Conservation (phyloP, 371 early-diverging fungal genomes). For the Catenaria anguillulae region DNA sequence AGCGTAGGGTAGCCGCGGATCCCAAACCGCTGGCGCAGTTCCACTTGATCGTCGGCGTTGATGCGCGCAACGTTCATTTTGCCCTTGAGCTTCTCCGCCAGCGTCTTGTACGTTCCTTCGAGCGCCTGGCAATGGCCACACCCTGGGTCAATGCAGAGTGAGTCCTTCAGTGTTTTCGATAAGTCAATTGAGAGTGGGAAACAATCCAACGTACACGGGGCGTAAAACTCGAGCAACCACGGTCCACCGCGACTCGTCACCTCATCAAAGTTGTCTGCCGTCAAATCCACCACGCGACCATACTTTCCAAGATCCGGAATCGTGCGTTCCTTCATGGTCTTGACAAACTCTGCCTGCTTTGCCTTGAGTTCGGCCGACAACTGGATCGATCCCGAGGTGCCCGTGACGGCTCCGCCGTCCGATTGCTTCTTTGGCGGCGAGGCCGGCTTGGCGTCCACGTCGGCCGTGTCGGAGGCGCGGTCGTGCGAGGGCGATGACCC, state of each 20-base stretch:
- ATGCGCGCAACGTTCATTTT: slow-evolving; percentile 57
- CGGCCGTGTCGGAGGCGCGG: no score
- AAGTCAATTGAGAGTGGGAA: slow-evolving; percentile 42
- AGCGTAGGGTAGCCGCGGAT: slow-evolving; percentile 92
- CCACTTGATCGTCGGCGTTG: slow-evolving; percentile 86
- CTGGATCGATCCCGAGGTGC: no score
- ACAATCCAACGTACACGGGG: slow-evolving; percentile 52
- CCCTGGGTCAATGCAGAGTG: not conserved
- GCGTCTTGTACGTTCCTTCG: slow-evolving; percentile 63
- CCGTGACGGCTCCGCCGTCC: no score
- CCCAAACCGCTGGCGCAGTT: slow-evolving; percentile 39
- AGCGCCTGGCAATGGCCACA: slow-evolving; percentile 38
- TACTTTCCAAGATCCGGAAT: not conserved
- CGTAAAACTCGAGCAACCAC: slow-evolving; percentile 64
- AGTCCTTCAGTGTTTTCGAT: no score
- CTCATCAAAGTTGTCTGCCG: slow-evolving; percentile 1
- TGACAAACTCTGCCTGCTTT: not conserved
- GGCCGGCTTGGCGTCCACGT: no score
- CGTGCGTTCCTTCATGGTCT: not conserved
- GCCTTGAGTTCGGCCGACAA: no score
- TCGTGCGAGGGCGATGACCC: not conserved
- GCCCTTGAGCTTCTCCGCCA: slow-evolving; percentile 39
- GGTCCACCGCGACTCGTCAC: not conserved
- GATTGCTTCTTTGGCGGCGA: no score
- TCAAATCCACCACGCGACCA: slow-evolving; percentile 3